phyloP scores from a whole-genome alignment of 179 eudicot genomes.

The Camellia oleifera region DNA sequence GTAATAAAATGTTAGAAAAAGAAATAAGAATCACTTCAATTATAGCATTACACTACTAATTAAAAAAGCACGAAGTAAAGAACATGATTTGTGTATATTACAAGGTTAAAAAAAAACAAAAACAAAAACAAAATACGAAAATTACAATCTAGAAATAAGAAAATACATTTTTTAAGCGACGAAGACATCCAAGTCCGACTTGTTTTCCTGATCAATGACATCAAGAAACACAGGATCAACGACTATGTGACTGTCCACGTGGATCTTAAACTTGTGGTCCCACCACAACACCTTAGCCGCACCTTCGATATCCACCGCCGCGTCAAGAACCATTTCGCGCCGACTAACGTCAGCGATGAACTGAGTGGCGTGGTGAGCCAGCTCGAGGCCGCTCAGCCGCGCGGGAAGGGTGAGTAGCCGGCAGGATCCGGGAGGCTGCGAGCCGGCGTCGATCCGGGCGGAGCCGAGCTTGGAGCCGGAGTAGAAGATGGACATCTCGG shows the following conservation, averaged over 20 bases:
- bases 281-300: constrained; percentile 66
- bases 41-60: no score
- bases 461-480: constrained; percentile 67
- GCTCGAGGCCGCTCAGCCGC: constrained; percentile 56
- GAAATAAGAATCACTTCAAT: no score
- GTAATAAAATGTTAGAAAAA: no score
- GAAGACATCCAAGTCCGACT: constrained; percentile 40
- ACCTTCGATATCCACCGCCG: constrained; percentile 76
- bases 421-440: constrained; percentile 64
- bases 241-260: constrained; percentile 76
- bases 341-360: constrained; percentile 54
- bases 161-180: neutral
- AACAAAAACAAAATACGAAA: no score
- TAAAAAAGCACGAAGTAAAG: no score
- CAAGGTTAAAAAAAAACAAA: no score
- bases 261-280: constrained; percentile 69
- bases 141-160: no score
- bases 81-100: no score
- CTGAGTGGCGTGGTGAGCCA: constrained; percentile 63
- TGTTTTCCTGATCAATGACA: constrained; percentile 79
- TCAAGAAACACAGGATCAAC: constrained; percentile 89
- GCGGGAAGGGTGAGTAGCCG: constrained; percentile 69
- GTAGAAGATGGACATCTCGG: constrained; percentile 77
- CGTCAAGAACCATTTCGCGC: constrained; percentile 75
- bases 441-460: constrained; percentile 74